These are phyloP conservation scores for Yamadazyma insecticola DNA, from an alignment of 805 yeast genomes.

Conservation along the genomic window DNA sequence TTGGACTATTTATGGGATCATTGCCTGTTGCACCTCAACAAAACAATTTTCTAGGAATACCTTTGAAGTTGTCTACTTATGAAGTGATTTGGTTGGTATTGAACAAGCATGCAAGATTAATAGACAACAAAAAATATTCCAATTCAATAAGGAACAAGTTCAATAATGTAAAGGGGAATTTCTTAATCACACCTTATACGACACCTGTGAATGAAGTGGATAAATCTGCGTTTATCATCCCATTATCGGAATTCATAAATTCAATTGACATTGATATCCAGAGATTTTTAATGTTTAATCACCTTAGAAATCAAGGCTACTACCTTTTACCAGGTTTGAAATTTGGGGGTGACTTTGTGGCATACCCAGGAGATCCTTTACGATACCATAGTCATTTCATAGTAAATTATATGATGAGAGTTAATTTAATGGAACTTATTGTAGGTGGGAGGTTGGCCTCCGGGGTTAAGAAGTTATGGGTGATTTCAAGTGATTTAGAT, in stretches of 20 bases:
- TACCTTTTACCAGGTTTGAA: conserved; percentile 78
- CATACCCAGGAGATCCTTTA: conserved; percentile 94
- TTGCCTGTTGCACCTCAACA: conserved; percentile 92
- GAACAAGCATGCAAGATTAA: conserved; percentile 14
- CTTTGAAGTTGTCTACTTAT: conserved; percentile 66
- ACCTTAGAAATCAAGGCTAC: conserved; percentile 42
- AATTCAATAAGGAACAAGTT: conserved; percentile 1
- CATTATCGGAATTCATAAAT: conserved; percentile 2
- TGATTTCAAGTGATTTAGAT: conserved; percentile 42
- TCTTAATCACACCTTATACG: conserved; percentile 1
- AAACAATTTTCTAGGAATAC: conserved; percentile 79
- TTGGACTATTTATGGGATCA: conserved; percentile 80
- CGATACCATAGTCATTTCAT: conserved; percentile 85
- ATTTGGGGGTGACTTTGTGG: conserved; percentile 85
- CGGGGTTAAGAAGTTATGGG: conserved; percentile 83
- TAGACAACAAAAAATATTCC: conserved; percentile 2
- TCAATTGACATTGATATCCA: too few species aligned
- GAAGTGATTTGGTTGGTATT: conserved; percentile 66
- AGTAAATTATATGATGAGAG: conserved; percentile 40
- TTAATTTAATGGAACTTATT: conserved; percentile 47
- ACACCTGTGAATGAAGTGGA: too few species aligned
- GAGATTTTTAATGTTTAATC: conserved; percentile 6
- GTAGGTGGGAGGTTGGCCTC: conserved; percentile 92
- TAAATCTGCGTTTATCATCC: too few species aligned
- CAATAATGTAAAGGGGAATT: conserved; percentile 2